Percentiles rank a stretch among this genome's conserved stretches.
phyloP scores from a whole-genome alignment of 495 filamentous ascomycete genomes.

The Penicillium paradoxum region DNA sequence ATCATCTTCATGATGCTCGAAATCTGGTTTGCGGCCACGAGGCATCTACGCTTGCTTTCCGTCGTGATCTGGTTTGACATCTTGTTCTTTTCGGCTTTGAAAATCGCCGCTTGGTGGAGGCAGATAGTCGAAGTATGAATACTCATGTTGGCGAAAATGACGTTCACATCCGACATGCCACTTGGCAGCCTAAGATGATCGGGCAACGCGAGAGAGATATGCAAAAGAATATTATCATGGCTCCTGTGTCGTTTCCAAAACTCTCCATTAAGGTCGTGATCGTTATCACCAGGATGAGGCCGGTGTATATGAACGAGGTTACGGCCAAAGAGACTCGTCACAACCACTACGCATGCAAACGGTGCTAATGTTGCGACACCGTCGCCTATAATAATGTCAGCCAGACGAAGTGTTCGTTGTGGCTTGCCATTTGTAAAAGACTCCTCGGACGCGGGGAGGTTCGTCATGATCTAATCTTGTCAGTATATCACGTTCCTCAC shows the following conservation, averaged over 20 bases:
- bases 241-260: slow-evolving; percentile 93
- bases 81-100: slow-evolving; percentile 88
- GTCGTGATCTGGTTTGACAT: slow-evolving; percentile 70
- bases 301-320: slow-evolving; percentile 93
- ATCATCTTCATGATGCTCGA: slow-evolving; percentile 96
- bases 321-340: slow-evolving; percentile 87
- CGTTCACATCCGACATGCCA: slow-evolving; percentile 74
- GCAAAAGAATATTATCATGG: slow-evolving; percentile 85
- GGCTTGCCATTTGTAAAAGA: slow-evolving; percentile 78
- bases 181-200: slow-evolving; percentile 74
- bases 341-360: slow-evolving; percentile 75
- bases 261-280: slow-evolving; percentile 84
- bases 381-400: slow-evolving; percentile 65
- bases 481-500: not conserved
- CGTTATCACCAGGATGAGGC: slow-evolving; percentile 73
- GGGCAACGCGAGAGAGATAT: slow-evolving; percentile 78
- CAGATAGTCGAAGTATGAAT: slow-evolving; percentile 97
- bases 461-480: slow-evolving; percentile 62
- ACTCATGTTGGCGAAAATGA: slow-evolving; percentile 93
- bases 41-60: slow-evolving; percentile 88
- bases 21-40: slow-evolving; percentile 90
- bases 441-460: slow-evolving; percentile 79
- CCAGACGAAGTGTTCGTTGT: slow-evolving; percentile 61
- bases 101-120: slow-evolving; percentile 95
- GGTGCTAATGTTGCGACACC: slow-evolving; percentile 68